A percentile compares a stretch with the other conserved stretches of the same genome.
phyloP scores from a whole-genome alignment of 1,284 basidiomycete species.

The Boletus sp. region DNA sequence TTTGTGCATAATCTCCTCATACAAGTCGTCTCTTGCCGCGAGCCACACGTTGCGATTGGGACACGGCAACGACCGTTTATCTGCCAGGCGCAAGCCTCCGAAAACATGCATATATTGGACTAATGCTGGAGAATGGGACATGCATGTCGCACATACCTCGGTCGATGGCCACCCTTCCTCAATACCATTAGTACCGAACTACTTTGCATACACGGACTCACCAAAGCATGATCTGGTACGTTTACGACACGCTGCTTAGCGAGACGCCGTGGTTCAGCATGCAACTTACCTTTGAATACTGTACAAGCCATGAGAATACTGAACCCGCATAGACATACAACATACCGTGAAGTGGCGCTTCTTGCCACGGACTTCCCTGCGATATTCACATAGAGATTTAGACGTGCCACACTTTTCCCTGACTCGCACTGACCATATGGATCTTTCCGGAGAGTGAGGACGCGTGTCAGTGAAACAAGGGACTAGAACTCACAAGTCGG shows the following conservation, averaged over 20 bases:
- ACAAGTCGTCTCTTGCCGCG: conserved; percentile 74
- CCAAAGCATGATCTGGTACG: conserved; percentile 82
- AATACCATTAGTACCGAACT: conserved; percentile 12
- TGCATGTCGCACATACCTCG: conserved; percentile 53
- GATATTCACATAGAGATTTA: conserved; percentile 27
- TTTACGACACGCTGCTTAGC: conserved; percentile 7
- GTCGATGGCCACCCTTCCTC: conserved; percentile 87
- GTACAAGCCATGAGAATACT: conserved; percentile 17
- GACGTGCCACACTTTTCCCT: conserved; percentile 26
- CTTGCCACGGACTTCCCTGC: conserved; percentile 83
- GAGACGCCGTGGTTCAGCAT: conserved; percentile 3
- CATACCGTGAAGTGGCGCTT: conserved; percentile 83
- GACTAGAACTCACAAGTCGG: conserved; percentile 66
- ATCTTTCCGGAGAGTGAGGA: conserved; percentile 46
- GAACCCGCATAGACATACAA: conserved; percentile 8
- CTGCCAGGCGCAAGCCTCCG: conserved; percentile 80
- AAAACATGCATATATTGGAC: neutral
- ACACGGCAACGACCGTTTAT: conserved; percentile 84
- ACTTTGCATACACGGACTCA: conserved; percentile 32
- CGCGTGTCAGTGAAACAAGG: conserved; percentile 8
- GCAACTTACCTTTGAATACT: conserved; percentile 81
- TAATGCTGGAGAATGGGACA: neutral
- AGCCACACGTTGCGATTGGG: conserved; percentile 76
- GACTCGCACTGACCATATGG: conserved; percentile 65
- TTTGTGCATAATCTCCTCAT: conserved; percentile 84